Conservation (phyloP, 225 moss, liverwort and hornwort species). For the Polytrichum formosum region DNA sequence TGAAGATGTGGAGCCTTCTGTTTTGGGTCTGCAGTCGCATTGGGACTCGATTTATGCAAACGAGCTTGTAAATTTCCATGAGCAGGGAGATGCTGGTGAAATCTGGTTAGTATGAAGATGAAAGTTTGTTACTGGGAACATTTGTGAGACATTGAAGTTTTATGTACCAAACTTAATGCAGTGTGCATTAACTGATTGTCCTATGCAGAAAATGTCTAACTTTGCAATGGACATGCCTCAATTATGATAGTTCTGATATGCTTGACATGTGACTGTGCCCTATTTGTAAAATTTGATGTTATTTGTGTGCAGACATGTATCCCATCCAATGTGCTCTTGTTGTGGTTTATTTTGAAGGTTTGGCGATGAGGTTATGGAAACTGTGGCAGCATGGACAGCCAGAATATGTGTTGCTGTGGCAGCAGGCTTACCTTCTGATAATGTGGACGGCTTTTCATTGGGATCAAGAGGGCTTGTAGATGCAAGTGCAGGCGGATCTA, state of each 20-base stretch:
- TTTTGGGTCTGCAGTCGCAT: conserved; percentile 85
- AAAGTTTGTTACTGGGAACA: conserved; percentile 2
- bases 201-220: too few species aligned
- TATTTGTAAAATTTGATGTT: too few species aligned
- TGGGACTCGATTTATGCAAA: conserved; percentile 93
- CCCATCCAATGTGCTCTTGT: too few species aligned
- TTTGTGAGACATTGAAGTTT: too few species aligned
- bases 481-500: conserved; percentile 38
- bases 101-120: conserved; percentile 58
- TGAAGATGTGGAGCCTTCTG: conserved; percentile 68
- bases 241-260: too few species aligned
- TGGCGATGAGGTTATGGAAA: conserved; percentile 93
- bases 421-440: conserved; percentile 50
- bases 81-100: conserved; percentile 90
- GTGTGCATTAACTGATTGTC: too few species aligned
- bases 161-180: too few species aligned
- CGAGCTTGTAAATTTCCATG: conserved; percentile 85
- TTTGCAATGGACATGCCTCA: too few species aligned
- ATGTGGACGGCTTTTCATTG: conserved; percentile 30
- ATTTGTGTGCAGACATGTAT: too few species aligned
- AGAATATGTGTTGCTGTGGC: conserved; percentile 76
- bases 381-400: conserved; percentile 83
- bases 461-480: conserved; percentile 43
- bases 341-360: conserved; percentile 49
- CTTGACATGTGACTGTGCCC: too few species aligned